phyloP scores from a whole-genome alignment of 1,284 basidiomycete genomes.

The Sparassis latifolia region DNA sequence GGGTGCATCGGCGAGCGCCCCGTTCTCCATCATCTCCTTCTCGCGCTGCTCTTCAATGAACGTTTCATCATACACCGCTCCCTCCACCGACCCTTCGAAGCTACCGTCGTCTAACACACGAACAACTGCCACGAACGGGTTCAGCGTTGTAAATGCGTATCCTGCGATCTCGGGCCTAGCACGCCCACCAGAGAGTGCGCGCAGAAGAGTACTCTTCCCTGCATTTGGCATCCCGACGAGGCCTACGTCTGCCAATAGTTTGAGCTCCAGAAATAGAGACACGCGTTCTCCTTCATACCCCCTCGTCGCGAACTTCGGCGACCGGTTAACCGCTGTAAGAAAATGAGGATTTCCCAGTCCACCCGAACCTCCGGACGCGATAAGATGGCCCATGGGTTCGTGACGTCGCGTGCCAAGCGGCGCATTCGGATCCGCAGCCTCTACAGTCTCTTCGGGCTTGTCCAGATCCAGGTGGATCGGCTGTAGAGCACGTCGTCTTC shows the following conservation, averaged over 20 bases:
- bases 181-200: slow-evolving; percentile 80
- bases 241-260: slow-evolving; percentile 90
- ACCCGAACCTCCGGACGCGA: slow-evolving; percentile 77
- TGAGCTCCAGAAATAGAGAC: slow-evolving; percentile 88
- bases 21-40: slow-evolving; percentile 39
- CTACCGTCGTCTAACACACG: slow-evolving; percentile 78
- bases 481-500: slow-evolving; percentile 35
- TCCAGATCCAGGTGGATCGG: slow-evolving; percentile 59
- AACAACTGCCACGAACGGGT: slow-evolving; percentile 92
- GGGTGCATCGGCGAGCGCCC: slow-evolving; percentile 40
- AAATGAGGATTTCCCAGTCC: slow-evolving; percentile 93
- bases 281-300: slow-evolving; percentile 81
- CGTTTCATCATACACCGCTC: slow-evolving; percentile 67
- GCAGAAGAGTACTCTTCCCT: slow-evolving; percentile 84
- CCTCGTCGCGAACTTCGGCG: slow-evolving; percentile 76
- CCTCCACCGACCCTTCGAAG: slow-evolving; percentile 54
- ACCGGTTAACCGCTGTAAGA: slow-evolving; percentile 56
- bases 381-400: slow-evolving; percentile 58
- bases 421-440: slow-evolving; percentile 42
- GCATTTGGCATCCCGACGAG: slow-evolving; percentile 96
- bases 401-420: slow-evolving; percentile 62
- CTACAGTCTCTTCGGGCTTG: slow-evolving; percentile 37
- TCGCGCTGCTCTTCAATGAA: slow-evolving; percentile 50
- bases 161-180: slow-evolving; percentile 85
- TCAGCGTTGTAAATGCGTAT: slow-evolving; percentile 93